Percentiles rank a stretch among this genome's conserved stretches.
phyloP scores from a whole-genome alignment of 768 basidiomycete genomes.

The Rhodotorula taiwanensis region DNA sequence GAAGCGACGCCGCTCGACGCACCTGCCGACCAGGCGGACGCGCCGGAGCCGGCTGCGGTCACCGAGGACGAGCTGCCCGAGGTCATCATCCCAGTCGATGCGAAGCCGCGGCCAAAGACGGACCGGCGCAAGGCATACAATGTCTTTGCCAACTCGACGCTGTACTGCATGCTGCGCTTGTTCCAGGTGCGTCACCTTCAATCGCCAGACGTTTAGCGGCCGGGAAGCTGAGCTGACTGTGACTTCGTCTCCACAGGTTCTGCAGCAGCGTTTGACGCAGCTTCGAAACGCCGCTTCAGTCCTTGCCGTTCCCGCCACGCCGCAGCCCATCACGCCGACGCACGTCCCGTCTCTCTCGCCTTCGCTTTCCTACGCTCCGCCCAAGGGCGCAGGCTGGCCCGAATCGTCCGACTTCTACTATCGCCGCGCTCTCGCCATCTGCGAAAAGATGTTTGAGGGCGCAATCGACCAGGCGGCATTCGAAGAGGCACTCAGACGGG shows the following conservation, averaged over 20 bases:
- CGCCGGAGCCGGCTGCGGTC: not conserved
- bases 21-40: not conserved
- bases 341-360: conserved; percentile 58
- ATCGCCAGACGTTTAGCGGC: not conserved
- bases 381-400: conserved; percentile 17
- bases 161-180: conserved; percentile 80
- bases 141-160: conserved; percentile 87
- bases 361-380: conserved; percentile 48
- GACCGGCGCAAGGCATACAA: conserved; percentile 31
- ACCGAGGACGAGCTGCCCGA: not conserved
- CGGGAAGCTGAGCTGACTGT: not conserved
- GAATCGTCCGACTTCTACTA: conserved; percentile 63
- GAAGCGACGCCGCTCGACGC: not conserved
- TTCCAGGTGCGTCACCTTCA: conserved; percentile 61
- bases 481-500: conserved; percentile 92
- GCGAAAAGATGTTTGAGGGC: conserved; percentile 86
- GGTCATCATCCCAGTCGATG: conserved; percentile 14
- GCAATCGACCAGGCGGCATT: conserved; percentile 87
- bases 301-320: conserved; percentile 26
- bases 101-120: not conserved
- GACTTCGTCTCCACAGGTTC: conserved; percentile 52
- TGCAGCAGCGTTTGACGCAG: conserved; percentile 76
- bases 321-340: conserved; percentile 23
- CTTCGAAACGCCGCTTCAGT: conserved; percentile 58
- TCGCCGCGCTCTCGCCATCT: conserved; percentile 76